Conservation (phyloP, 2,329 filamentous ascomycete genomes). For the Passalora sequoiae region DNA sequence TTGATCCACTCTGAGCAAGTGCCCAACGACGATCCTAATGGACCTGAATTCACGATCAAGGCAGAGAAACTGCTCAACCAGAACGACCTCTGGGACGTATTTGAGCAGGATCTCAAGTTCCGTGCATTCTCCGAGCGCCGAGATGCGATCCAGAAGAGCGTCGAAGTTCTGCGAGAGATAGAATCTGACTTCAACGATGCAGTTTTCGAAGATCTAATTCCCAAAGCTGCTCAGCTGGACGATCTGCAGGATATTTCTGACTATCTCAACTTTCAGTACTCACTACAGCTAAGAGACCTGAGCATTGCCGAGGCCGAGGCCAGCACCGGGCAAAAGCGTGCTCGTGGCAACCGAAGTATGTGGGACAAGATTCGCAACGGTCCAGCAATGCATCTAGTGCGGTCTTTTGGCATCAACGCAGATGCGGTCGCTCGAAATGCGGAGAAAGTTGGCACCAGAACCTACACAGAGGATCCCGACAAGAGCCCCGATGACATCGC, state of each 20-base stretch:
- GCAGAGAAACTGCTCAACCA: slow-evolving; percentile 88
- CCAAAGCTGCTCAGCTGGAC: slow-evolving; percentile 76
- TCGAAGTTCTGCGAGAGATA: slow-evolving; percentile 64
- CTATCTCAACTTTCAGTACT: slow-evolving; percentile 92
- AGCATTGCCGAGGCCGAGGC: slow-evolving; percentile 57
- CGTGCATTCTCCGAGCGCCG: slow-evolving; percentile 88
- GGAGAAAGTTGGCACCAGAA: slow-evolving; percentile 68
- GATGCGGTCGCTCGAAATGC: slow-evolving; percentile 86
- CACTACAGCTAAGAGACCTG: slow-evolving; percentile 74
- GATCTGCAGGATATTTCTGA: slow-evolving; percentile 96
- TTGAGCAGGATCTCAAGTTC: slow-evolving; percentile 93
- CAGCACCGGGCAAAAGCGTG: slow-evolving; percentile 68
- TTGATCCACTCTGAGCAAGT: slow-evolving; percentile 80
- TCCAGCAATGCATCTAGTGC: slow-evolving; percentile 74
- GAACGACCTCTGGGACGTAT: slow-evolving; percentile 89
- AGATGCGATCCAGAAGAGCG: slow-evolving; percentile 70
- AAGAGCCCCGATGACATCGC: slow-evolving; percentile 81
- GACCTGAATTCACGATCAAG: slow-evolving; percentile 64
- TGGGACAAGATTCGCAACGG: slow-evolving; percentile 81
- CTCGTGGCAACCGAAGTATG: slow-evolving; percentile 72
- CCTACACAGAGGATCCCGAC: slow-evolving; percentile 77
- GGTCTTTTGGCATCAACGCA: slow-evolving; percentile 82
- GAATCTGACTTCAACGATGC: slow-evolving; percentile 60
- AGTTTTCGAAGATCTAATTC: slow-evolving; percentile 77
- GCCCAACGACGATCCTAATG: slow-evolving; percentile 63